Percentiles rank a stretch among this genome's conserved stretches.
These are phyloP conservation scores for Penicillium olsonii DNA, from an alignment of 2,329 filamentous ascomycete species.

Conservation along the genomic window DNA sequence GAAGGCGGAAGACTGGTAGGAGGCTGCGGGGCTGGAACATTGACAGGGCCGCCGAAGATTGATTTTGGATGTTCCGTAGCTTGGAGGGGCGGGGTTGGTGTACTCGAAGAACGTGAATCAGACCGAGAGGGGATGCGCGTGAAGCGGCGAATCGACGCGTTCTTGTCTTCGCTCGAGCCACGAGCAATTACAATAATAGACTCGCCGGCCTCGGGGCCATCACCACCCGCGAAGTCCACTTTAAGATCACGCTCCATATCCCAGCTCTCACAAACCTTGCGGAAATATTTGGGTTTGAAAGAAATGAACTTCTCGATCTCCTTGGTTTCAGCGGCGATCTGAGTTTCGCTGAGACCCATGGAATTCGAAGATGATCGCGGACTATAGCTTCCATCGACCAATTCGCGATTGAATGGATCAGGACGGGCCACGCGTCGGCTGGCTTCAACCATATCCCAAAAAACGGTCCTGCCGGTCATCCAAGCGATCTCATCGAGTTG, in stretches of 20 bases:
- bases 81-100: constrained; percentile 12
- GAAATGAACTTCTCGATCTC: constrained; percentile 78
- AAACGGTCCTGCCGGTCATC: constrained; percentile 74
- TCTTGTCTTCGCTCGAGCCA: constrained; percentile 63
- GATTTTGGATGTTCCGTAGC: constrained; percentile 38
- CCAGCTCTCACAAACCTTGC: constrained; percentile 78
- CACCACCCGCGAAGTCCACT: constrained; percentile 85
- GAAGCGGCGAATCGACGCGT: constrained; percentile 58
- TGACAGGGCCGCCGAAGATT: constrained; percentile 52
- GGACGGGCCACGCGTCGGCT: constrained; percentile 71
- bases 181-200: constrained; percentile 72
- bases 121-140: constrained; percentile 54
- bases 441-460: constrained; percentile 78
- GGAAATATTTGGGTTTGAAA: constrained; percentile 75
- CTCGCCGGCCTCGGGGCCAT: constrained; percentile 75
- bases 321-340: constrained; percentile 72
- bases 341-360: constrained; percentile 69
- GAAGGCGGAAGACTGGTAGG: constrained; percentile 31
- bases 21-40: constrained; percentile 20
- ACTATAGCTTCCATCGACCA: constrained; percentile 73
- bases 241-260: constrained; percentile 85
- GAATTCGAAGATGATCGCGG: constrained; percentile 74
- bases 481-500: constrained; percentile 70
- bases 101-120: constrained; percentile 18
- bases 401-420: constrained; percentile 71